Percentiles rank a stretch among this genome's conserved stretches.
Conservation (phyloP, 768 basidiomycete species). For the Pulveroboletus sp. region DNA sequence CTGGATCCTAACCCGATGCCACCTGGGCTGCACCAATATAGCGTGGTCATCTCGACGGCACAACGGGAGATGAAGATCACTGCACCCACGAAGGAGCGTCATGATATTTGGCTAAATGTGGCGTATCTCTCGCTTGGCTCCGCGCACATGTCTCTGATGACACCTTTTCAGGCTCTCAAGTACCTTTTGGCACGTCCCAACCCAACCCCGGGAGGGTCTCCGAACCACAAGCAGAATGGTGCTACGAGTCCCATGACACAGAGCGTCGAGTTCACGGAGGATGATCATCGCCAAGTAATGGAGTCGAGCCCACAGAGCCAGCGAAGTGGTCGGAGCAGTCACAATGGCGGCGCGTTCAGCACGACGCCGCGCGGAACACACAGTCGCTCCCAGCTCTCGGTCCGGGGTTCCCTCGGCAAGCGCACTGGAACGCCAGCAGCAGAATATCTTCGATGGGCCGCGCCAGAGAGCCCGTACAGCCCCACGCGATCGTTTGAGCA, state of each 20-base stretch:
- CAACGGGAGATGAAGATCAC: conserved; percentile 98
- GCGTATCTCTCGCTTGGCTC: conserved; percentile 26
- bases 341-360: conserved; percentile 64
- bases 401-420: conserved; percentile 72
- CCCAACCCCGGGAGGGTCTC: conserved; percentile 22
- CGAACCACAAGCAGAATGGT: conserved; percentile 31
- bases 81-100: conserved; percentile 91
- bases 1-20: conserved; percentile 96
- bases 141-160: conserved; percentile 6
- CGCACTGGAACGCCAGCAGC: conserved; percentile 88
- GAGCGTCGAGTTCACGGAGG: conserved; percentile 45
- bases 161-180: conserved; percentile 68
- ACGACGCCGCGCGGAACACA: conserved; percentile 75
- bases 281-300: conserved; percentile 45
- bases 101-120: conserved; percentile 96
- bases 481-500: conserved; percentile 69
- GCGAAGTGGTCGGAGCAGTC: conserved; percentile 60
- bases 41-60: conserved; percentile 88
- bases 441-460: conserved; percentile 83
- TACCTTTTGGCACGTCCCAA: conserved; percentile 82
- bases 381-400: conserved; percentile 76
- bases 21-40: conserved; percentile 89
- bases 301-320: conserved; percentile 72
- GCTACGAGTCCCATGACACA: conserved; percentile 49
- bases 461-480: conserved; percentile 74